Conservation (phyloP, 768 basidiomycete genomes). For the Amanita muscaria region DNA sequence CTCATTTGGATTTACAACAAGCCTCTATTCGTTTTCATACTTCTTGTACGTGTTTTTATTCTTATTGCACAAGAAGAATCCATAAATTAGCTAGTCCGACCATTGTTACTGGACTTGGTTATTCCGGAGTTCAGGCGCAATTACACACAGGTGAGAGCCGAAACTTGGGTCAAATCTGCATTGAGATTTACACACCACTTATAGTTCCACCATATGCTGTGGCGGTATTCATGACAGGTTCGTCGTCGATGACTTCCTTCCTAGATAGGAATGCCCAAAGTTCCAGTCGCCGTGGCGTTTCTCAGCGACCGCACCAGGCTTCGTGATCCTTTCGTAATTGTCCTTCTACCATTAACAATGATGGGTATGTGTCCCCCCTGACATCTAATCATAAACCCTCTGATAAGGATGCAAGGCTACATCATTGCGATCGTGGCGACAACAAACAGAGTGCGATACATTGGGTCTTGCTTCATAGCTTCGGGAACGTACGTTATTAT, state of each 20-base stretch:
- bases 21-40: constrained; percentile 59
- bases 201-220: constrained; percentile 54
- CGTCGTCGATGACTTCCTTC: neutral
- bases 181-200: neutral
- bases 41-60: constrained; percentile 43
- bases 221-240: constrained; percentile 46
- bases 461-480: constrained; percentile 48
- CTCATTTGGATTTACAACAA: constrained; percentile 59
- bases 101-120: constrained; percentile 57
- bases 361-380: constrained; percentile 28
- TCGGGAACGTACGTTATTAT: constrained; percentile 37
- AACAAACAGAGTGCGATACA: constrained; percentile 39
- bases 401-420: constrained; percentile 30
- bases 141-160: constrained; percentile 40
- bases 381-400: neutral
- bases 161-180: too few relatives aligned
- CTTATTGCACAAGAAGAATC: neutral
- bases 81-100: constrained; percentile 38
- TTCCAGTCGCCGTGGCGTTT: constrained; percentile 39
- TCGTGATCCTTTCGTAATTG: constrained; percentile 53
- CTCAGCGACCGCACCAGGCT: constrained; percentile 43
- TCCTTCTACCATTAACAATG: constrained; percentile 45
- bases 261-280: neutral
- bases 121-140: constrained; percentile 42
- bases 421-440: constrained; percentile 42